Evolutionary conservation across 371 early-diverging fungal genomes (phyloP), one percentile per base, ranked within the genome.

Genomic region (Apophysomyces variabilis): DNA sequence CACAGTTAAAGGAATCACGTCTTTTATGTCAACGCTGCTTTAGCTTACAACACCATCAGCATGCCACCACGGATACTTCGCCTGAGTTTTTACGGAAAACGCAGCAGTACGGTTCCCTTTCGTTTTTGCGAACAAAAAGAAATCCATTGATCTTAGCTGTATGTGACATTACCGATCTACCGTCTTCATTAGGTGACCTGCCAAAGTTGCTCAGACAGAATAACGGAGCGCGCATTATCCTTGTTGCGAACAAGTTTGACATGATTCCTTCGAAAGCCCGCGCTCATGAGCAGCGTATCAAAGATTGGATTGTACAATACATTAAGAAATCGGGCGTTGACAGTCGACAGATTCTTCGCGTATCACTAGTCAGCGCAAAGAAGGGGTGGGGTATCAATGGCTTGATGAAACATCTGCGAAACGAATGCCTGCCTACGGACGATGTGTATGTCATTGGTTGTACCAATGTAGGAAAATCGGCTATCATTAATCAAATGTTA

Each of bases 391-490:
- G 88, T 5, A 68, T 88, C 0, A 72, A 77, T 11, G 76, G 80
- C 38, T 68, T 91, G 57, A 71, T 87, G 32, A 75, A 75, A 6
- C 76, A 77, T 5, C 74, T 90, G 3, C 66, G 71, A 3, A 62
- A 69, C n/a, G 80, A 75, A 9, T 74, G 85, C 16, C 59, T 78
- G 4, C 77, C 82, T 5, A 82, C 83, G 3, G 88, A 90, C 61
- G 88, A 92, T 67, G 69, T 92, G 4, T 91, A 90, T 63, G 63
- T 91, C 57, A 80, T 92, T 6, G 92, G 92, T 0, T 82, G 84
- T 36, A 89, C 90, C 4, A 92, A 91, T 63, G 90, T 87, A 7
- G 92, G 92, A 41, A 92, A 92, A 71, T 89, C 90, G 0, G 87
- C 89, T 16, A 73, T 92, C 1, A 77, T 91, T 45, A 90, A 92